Evolutionary conservation across 768 basidiomycete species (phyloP), one percentile per base, ranked within the genome.

Genomic region (Tulasnella sp.): DNA sequence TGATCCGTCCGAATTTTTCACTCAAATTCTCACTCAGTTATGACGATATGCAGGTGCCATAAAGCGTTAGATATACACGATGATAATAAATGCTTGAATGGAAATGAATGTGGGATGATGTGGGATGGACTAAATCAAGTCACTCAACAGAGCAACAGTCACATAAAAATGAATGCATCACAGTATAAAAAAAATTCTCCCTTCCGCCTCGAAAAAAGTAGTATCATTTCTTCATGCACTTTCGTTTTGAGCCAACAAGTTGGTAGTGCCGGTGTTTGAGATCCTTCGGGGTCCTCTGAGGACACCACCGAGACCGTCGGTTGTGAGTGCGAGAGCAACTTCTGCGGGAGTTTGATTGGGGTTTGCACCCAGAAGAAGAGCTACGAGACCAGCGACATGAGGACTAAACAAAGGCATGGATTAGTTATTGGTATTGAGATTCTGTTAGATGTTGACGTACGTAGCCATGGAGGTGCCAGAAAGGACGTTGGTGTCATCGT

Each of bases 381-480:
- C 51, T 25, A 53, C 43, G 44, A 53, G n/a, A 15, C 51, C 51
- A 9, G 51, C 12, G 48, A 54, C 37, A 34, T 42, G 44, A 31
- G 47, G 46, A 16, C 43, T 25, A 45, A 5, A 45, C n/a, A n/a
- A n/a, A 28, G 19, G 34, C 19, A 35, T 19, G 19, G 12, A 10
- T 19, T 12, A 19, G 34, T 35, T 12, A 35, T 12, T 19, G 34
- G 12, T 19, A 19, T 35, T 35, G 19, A 35, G 34, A 10, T 1
- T 4, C 9, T 28, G 19, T 20, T 6, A 28, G 25, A 16, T n/a
- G 31, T 19, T 25, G 5, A 46, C 45, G 45, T 46, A 29, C 6
- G 54, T 55, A 16, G 54, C 54, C 48, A 50, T 49, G 40, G 54
- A 55, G 13, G 54, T 55, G 10, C 54, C 54, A 8, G 46, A 49